phyloP scores from a whole-genome alignment of 139 green algal genomes.

The Tetradesmus lagerheimii region DNA sequence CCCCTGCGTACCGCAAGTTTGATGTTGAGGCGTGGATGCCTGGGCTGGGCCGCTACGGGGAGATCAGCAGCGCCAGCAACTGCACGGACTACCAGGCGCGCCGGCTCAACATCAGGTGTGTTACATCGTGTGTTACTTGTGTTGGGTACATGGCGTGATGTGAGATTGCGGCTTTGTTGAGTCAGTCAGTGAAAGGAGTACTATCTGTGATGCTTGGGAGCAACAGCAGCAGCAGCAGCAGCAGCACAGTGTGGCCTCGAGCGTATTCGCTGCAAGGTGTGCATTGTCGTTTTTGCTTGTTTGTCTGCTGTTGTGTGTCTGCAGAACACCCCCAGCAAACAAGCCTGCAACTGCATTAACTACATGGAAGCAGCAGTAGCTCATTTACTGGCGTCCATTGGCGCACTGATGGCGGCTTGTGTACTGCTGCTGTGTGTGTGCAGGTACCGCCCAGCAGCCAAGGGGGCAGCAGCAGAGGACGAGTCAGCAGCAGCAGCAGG shows the following conservation, averaged over 20 bases:
- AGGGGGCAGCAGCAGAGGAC: conserved; percentile 20
- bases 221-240: neutral
- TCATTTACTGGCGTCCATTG: too few relatives aligned
- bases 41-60: conserved; percentile 93
- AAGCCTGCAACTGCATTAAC: too few relatives aligned
- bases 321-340: too few relatives aligned
- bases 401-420: too few relatives aligned
- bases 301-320: too few relatives aligned
- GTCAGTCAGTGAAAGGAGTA: too few relatives aligned
- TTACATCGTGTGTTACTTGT: neutral
- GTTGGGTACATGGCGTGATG: neutral
- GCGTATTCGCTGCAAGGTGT: too few relatives aligned
- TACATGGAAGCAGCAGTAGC: too few relatives aligned
- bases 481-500: conserved; percentile 18
- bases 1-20: conserved; percentile 97
- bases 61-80: conserved; percentile 97
- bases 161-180: too few relatives aligned
- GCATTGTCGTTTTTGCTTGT: too few relatives aligned
- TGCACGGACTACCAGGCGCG: conserved; percentile 99
- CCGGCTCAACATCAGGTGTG: conserved; percentile 88
- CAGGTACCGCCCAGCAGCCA: conserved; percentile 39
- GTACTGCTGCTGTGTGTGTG: neutral
- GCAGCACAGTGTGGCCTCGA: too few relatives aligned
- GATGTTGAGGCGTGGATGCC: conserved; percentile 99
- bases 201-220: too few relatives aligned